These are phyloP conservation scores for Paramecium pentaurelia DNA, from an alignment of 73 alveolate genomes.

Conservation along the genomic window DNA sequence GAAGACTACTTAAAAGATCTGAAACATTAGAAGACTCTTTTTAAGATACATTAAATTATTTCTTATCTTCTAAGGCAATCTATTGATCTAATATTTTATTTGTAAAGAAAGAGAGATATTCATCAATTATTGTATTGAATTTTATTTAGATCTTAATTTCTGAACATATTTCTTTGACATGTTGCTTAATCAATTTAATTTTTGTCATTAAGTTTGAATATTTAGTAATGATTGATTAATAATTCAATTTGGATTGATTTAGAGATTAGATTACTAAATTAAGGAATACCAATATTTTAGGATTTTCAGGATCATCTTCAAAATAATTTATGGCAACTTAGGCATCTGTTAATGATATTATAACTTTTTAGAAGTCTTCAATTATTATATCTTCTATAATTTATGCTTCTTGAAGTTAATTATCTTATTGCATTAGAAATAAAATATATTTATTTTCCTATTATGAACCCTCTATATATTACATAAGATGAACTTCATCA, in stretches of 20 bases:
- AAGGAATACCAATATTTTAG: neutral
- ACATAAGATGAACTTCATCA: conserved; percentile 7
- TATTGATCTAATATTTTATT: neutral
- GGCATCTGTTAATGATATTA: neutral
- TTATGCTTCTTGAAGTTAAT: neutral
- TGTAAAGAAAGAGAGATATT: neutral
- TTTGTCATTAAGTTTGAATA: neutral
- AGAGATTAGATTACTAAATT: neutral
- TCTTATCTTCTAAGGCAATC: neutral
- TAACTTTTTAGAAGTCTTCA: neutral
- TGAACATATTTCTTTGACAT: neutral
- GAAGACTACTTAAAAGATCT: neutral
- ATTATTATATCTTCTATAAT: neutral
- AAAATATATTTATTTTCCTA: neutral
- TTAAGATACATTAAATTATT: neutral
- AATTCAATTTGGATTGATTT: neutral
- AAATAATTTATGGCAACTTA: neutral
- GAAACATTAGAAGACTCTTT: neutral
- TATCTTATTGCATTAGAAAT: neutral
- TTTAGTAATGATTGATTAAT: neutral
- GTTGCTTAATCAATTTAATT: neutral
- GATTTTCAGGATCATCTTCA: conserved; percentile 7
- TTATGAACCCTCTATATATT: neutral
- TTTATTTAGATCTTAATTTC: neutral
- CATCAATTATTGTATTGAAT: neutral